A percentile compares a stretch with the other conserved stretches of the same genome.
Conservation (phyloP, 805 yeast genomes). For the Candida caryicola region DNA sequence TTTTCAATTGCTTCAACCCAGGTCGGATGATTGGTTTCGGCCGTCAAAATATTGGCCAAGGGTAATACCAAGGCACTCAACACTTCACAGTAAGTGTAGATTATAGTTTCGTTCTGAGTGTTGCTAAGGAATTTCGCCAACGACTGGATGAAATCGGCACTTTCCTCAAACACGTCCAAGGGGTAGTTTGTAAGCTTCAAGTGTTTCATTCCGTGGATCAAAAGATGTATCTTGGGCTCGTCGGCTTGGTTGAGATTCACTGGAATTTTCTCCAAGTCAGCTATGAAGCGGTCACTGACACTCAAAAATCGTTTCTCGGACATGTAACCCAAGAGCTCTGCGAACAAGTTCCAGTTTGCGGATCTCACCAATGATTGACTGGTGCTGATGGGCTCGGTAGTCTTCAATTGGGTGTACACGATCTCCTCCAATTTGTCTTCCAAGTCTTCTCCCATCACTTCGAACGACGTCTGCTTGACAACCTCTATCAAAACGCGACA, state of each 20-base stretch:
- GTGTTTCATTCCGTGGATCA: constrained; percentile 91
- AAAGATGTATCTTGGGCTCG: constrained; percentile 60
- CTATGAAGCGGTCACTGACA: constrained; percentile 90
- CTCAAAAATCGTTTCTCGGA: constrained; percentile 77
- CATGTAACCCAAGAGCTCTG: constrained; percentile 87
- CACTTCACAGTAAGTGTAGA: constrained; percentile 82
- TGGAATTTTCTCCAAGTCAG: constrained; percentile 85
- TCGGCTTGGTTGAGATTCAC: constrained; percentile 28
- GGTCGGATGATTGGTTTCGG: constrained; percentile 92
- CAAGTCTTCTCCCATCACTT: constrained; percentile 70
- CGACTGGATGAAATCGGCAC: constrained; percentile 86
- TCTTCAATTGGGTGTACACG: constrained; percentile 82
- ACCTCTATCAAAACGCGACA: constrained; percentile 92
- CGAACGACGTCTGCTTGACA: constrained; percentile 80
- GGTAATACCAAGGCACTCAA: constrained; percentile 73
- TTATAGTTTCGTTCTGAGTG: constrained; percentile 62
- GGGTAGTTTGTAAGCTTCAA: constrained; percentile 79
- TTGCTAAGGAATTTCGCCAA: constrained; percentile 76
- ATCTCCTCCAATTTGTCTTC: constrained; percentile 87
- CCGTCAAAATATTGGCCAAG: constrained; percentile 80
- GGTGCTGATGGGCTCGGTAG: constrained; percentile 78
- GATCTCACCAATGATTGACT: constrained; percentile 67
- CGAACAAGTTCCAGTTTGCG: constrained; percentile 91
- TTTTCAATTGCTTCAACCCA: constrained; percentile 82
- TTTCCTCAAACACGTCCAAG: constrained; percentile 84